These are phyloP conservation scores for Leccinum fibrillosum DNA, from an alignment of 768 basidiomycete species.

Conservation along the genomic window DNA sequence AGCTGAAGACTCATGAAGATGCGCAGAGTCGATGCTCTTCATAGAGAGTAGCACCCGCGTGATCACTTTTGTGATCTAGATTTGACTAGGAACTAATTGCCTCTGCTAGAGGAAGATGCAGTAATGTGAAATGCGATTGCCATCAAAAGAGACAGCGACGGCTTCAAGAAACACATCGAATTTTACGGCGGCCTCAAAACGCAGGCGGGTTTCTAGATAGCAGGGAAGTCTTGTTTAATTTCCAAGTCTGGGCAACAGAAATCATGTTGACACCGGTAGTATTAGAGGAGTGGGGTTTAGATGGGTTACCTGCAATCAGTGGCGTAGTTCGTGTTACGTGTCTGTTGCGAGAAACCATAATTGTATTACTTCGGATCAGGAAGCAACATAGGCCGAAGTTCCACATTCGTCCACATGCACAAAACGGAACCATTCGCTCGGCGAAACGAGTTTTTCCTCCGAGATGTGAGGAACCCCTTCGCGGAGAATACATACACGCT, in stretches of 20 bases:
- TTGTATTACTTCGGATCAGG: not conserved
- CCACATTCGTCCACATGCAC: not conserved
- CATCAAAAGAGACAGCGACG: not conserved
- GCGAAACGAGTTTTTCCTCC: constrained; percentile 1
- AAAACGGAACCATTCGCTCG: constrained; percentile 1
- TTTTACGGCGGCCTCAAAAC: not conserved
- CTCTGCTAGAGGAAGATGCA: not conserved
- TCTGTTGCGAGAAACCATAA: not conserved
- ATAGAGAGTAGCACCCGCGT: too few relatives aligned
- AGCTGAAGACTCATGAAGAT: too few relatives aligned
- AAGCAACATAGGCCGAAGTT: not conserved
- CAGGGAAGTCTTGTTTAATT: not conserved
- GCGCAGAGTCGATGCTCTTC: too few relatives aligned
- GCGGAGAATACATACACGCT: constrained; percentile 1
- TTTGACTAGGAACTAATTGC: too few relatives aligned
- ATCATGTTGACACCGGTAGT: too few relatives aligned
- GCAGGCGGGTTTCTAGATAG: not conserved
- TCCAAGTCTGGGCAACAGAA: too few relatives aligned
- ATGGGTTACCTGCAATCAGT: not conserved
- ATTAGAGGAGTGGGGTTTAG: not conserved
- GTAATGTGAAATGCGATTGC: not conserved
- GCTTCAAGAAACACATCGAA: not conserved
- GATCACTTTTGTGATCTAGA: too few relatives aligned
- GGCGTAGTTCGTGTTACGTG: not conserved
- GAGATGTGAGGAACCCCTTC: not conserved